A percentile compares a stretch with the other conserved stretches of the same genome.
Conservation (phyloP, 2,329 filamentous ascomycete genomes). For the Cytospora leucostoma region DNA sequence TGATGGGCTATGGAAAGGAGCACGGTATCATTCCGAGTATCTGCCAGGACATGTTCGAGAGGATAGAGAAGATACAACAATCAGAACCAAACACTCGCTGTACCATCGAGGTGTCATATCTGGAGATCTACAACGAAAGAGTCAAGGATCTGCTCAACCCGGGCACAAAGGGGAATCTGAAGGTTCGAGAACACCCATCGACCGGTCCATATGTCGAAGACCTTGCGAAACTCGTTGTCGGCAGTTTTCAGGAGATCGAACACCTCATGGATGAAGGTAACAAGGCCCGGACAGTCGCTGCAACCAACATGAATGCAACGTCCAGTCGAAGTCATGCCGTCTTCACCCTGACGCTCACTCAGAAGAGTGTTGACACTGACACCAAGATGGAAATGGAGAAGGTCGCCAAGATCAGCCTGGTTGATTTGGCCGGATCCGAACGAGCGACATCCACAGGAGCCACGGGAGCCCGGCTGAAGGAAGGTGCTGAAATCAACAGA, state of each 20-base stretch:
- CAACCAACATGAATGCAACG: constrained; percentile 99
- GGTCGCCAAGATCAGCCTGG: constrained; percentile 95
- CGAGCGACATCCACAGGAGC: constrained; percentile 96
- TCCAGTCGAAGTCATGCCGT: constrained; percentile 98
- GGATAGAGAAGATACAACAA: constrained; percentile 69
- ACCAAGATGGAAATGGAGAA: constrained; percentile 98
- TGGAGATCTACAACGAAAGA: constrained; percentile 98
- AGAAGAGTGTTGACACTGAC: constrained; percentile 87
- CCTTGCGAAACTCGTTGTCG: constrained; percentile 89
- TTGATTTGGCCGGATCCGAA: constrained; percentile 97
- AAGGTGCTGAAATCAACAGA: constrained; percentile 97
- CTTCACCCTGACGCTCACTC: constrained; percentile 92
- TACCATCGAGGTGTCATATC: constrained; percentile 96
- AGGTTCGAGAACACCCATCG: constrained; percentile 95
- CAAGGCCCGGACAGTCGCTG: constrained; percentile 95
- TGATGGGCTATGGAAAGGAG: constrained; percentile 99
- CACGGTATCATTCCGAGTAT: constrained; percentile 95
- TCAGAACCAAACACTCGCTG: constrained; percentile 75
- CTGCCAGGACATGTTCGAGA: constrained; percentile 95
- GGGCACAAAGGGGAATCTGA: constrained; percentile 91
- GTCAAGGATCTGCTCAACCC: constrained; percentile 95
- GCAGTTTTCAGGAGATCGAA: constrained; percentile 93
- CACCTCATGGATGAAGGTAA: constrained; percentile 99
- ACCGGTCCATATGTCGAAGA: constrained; percentile 98
- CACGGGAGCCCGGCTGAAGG: constrained; percentile 90